Evolutionary conservation across 164 flowering plant species (phyloP).

Genomic region (Piper betle): DNA sequence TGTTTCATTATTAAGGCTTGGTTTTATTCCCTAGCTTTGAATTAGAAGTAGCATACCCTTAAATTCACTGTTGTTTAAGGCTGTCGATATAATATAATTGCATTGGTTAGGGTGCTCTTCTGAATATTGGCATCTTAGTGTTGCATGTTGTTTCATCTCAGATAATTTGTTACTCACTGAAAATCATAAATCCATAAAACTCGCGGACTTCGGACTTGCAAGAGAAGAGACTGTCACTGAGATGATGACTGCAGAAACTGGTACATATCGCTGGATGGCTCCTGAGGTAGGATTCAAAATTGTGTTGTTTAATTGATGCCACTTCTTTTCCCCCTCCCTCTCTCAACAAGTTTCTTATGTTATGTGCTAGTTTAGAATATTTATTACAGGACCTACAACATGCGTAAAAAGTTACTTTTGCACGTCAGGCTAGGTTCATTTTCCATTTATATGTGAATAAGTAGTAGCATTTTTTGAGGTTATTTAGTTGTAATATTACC

Average conservation of each 20-base stretch:
- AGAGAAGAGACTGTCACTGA: slow-evolving; percentile 92
- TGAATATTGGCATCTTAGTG: not conserved
- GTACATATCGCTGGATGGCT: slow-evolving; percentile 99
- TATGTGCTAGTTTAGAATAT: no score
- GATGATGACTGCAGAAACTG: slow-evolving; percentile 99
- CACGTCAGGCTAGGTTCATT: not conserved
- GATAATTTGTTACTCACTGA: slow-evolving; percentile 88
- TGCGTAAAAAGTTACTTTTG: no score
- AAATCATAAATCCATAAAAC: slow-evolving; percentile 73
- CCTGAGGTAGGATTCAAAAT: slow-evolving; percentile 56
- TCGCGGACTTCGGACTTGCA: slow-evolving; percentile 96
- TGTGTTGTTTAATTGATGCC: not conserved
- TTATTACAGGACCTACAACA: not conserved
- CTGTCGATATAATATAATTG: not conserved
- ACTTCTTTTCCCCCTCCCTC: not conserved
- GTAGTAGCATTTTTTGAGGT: no score
- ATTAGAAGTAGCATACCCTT: no score
- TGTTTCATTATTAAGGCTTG: not conserved
- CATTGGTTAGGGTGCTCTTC: no score
- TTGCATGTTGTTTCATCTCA: slow-evolving; percentile 17
- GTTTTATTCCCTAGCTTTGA: not conserved
- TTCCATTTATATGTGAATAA: not conserved
- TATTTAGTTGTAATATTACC: no score
- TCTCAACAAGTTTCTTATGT: not conserved
- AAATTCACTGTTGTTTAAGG: not conserved